Base-by-base conservation (phyloP, 148 eudicot genomes). In the Arctostaphylos glauca region DNA sequence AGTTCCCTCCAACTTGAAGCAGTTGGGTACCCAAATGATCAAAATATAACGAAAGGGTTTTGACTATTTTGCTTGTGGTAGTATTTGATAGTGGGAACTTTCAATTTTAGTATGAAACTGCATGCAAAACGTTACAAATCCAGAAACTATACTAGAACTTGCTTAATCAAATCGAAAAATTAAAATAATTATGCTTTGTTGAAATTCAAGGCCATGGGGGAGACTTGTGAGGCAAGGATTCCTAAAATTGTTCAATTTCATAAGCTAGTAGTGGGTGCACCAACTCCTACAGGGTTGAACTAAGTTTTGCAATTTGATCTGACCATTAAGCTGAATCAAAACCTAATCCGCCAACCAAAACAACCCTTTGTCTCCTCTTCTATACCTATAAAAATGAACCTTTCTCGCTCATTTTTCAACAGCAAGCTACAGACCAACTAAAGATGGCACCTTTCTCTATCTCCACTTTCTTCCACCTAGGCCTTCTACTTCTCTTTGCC, bases 331-430 rank as follows among this genome's bases (percentile, higher is more conserved):
- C 74, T 66, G 31, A 87, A 84, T 81, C 80, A 80, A 58, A 86
- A 88, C 92, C 92, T 88, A 92, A 87, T 89, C 87, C 74, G 90
- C 92, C 93, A 75, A 91, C 87, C 83, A 84, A 80, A 90, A 88
- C 90, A 78, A 88, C 94, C 89, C 64, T n/a, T 64, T 73, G 83
- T 84, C 74, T 74, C 76, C 73, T 87, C 72, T 48, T 73, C 74
- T 49, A 15, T 87, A 80, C 85, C 90, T 78, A 77, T 70, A 83
- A 88, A 78, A 85, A 79, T 74, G 76, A 81, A 82, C 84, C 55
- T 66, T 13, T 31, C 71, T 66, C 71, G 5, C 41, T 66, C 52
- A 83, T 81, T 82, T 1, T 80, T 74, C 48, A 23, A 86, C 81
- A 19, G 41, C 66, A 53, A 41, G 38, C 21, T 43, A 72, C n/a